phyloP scores from a whole-genome alignment of 768 basidiomycete genomes.

The Suillus spraguei region DNA sequence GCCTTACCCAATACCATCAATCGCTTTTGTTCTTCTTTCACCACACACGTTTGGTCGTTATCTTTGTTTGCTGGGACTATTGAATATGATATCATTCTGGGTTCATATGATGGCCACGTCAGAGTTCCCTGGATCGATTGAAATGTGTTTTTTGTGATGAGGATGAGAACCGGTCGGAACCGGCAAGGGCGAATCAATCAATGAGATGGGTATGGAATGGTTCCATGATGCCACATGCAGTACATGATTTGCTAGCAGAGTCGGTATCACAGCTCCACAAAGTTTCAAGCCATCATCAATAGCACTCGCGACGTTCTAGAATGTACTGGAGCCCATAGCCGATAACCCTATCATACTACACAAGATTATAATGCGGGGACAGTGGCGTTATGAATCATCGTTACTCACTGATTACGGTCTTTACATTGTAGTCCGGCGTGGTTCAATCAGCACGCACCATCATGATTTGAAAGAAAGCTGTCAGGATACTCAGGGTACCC shows the following conservation, averaged over 20 bases:
- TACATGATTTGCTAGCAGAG: slow-evolving; percentile 1
- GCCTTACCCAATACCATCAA: neutral
- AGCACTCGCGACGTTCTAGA: slow-evolving; percentile 9
- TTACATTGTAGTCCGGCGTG: neutral
- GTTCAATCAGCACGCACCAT: neutral
- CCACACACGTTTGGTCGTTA: slow-evolving; percentile 28
- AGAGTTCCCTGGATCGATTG: neutral
- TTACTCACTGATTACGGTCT: neutral
- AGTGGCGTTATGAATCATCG: slow-evolving; percentile 21
- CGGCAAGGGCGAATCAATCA: slow-evolving; percentile 7
- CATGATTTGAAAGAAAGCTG: neutral
- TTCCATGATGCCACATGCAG: slow-evolving; percentile 1
- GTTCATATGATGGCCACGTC: slow-evolving; percentile 4
- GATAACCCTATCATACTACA: neutral
- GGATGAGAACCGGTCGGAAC: slow-evolving; percentile 6
- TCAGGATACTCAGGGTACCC: neutral
- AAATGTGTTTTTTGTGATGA: neutral
- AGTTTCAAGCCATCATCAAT: neutral
- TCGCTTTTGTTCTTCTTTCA: slow-evolving; percentile 21
- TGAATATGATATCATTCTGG: neutral
- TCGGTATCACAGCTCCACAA: slow-evolving; percentile 3
- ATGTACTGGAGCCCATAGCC: neutral
- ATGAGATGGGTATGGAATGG: neutral
- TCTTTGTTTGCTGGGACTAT: slow-evolving; percentile 11
- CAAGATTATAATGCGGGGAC: slow-evolving; percentile 17